Evolutionary conservation across 257 asterid genomes (phyloP).

Genomic region (Schizonepeta tenuifolia): DNA sequence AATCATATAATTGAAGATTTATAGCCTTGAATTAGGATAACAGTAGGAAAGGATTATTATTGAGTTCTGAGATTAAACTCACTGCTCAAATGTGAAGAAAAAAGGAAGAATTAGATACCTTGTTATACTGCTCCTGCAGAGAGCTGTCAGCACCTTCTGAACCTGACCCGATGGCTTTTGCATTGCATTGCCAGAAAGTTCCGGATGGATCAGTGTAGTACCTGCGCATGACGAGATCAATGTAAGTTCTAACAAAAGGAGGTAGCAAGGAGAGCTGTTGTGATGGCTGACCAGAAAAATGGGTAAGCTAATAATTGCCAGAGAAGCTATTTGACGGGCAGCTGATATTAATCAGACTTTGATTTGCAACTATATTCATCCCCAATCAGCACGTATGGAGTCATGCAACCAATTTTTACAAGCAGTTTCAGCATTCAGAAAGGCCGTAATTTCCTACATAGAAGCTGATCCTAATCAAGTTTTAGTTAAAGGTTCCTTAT

Average conservation of each 20-base stretch:
- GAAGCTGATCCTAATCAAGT: background rate
- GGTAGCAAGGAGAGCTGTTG: slow-evolving; percentile 14
- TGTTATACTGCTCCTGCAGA: slow-evolving; percentile 83
- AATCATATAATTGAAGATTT: slow-evolving; percentile 3
- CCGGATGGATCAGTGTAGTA: slow-evolving; percentile 86
- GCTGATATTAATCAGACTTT: background rate
- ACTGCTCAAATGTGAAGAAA: background rate
- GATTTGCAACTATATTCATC: background rate
- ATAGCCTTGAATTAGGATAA: background rate
- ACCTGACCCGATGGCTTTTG: slow-evolving; percentile 90
- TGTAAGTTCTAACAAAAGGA: slow-evolving; percentile 8
- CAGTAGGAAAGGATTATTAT: background rate
- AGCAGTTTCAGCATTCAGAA: slow-evolving; percentile 4
- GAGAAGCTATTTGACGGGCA: background rate
- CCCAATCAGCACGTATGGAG: slow-evolving; percentile 5
- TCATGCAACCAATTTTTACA: background rate
- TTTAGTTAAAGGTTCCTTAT: background rate
- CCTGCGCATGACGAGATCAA: slow-evolving; percentile 41
- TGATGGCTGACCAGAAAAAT: background rate
- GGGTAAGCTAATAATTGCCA: background rate
- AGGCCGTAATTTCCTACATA: background rate
- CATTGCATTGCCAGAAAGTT: slow-evolving; percentile 94
- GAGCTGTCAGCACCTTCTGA: slow-evolving; percentile 98
- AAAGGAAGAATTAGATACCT: slow-evolving; percentile 42
- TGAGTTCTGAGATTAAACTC: background rate